Evolutionary conservation across 2,329 filamentous ascomycete genomes (phyloP).

Genomic region (Fusarium scirpi): DNA sequence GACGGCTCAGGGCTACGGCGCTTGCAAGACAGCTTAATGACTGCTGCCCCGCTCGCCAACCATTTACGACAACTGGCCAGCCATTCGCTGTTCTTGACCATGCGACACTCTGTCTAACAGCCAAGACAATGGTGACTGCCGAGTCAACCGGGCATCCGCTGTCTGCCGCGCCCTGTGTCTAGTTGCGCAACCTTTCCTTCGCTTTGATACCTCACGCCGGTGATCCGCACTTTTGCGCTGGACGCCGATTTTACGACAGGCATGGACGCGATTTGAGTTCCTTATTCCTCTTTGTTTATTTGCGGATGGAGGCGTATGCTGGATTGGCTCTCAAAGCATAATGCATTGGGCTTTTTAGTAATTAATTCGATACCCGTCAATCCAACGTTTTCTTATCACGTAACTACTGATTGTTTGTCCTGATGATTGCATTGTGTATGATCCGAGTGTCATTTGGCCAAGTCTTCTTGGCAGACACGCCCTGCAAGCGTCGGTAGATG

Average conservation of each 20-base stretch:
- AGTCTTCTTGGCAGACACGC: background rate
- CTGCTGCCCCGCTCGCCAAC: constrained; percentile 31
- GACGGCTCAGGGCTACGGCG: constrained; percentile 24
- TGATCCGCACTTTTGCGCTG: constrained; percentile 30
- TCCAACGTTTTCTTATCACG: constrained; percentile 40
- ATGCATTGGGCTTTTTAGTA: constrained; percentile 46
- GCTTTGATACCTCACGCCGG: constrained; percentile 38
- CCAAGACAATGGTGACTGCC: constrained; percentile 40
- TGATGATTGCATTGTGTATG: background rate
- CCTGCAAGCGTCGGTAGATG: constrained; percentile 29
- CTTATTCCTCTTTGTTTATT: constrained; percentile 38
- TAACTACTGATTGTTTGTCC: background rate
- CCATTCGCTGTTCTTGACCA: constrained; percentile 25
- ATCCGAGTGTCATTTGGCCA: background rate
- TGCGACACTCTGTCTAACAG: constrained; percentile 24
- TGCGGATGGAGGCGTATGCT: constrained; percentile 40
- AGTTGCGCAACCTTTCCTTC: constrained; percentile 26
- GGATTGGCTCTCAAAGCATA: constrained; percentile 45
- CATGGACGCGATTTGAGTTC: constrained; percentile 21
- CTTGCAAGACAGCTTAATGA: constrained; percentile 23
- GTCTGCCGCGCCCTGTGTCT: constrained; percentile 23
- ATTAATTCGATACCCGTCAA: constrained; percentile 49
- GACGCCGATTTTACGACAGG: constrained; percentile 39
- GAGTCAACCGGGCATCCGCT: constrained; percentile 31
- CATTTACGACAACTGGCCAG: constrained; percentile 19